A percentile compares a stretch with the other conserved stretches of the same genome.
Evolutionary conservation across 2,329 filamentous ascomycete species (phyloP).

Genomic region (Taxawa tesnikishii): DNA sequence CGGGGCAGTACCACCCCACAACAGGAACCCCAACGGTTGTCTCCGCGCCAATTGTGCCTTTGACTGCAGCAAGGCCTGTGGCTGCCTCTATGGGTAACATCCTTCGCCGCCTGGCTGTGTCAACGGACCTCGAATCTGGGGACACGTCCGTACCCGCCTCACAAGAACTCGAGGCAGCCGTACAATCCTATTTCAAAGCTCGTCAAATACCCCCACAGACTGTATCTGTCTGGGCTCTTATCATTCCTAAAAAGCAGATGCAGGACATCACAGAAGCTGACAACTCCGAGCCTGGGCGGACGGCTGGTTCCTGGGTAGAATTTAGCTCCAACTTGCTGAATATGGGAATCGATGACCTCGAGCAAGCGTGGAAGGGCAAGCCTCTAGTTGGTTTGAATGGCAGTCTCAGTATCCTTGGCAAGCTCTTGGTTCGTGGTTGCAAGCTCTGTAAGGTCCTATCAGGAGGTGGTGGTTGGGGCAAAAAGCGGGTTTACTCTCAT

Average conservation of each 20-base stretch:
- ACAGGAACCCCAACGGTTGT: no score
- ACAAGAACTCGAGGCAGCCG: slow-evolving; percentile 54
- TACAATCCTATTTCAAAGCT: slow-evolving; percentile 45
- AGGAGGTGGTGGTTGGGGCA: slow-evolving; percentile 75
- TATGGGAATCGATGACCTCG: no score
- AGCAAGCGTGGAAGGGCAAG: no score
- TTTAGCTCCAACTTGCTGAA: no score
- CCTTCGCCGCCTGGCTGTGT: slow-evolving; percentile 46
- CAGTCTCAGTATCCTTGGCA: no score
- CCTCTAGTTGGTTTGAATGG: no score
- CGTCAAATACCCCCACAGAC: slow-evolving; percentile 28
- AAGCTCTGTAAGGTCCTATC: slow-evolving; percentile 48
- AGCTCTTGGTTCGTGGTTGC: no score
- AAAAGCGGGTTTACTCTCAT: slow-evolving; percentile 67
- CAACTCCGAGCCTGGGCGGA: no score
- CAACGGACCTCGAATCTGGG: slow-evolving; percentile 14
- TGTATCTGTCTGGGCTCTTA: slow-evolving; percentile 61
- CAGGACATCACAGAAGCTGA: not conserved
- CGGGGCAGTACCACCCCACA: no score
- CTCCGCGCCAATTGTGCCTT: slow-evolving; percentile 46
- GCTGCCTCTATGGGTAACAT: slow-evolving; percentile 66
- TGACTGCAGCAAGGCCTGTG: slow-evolving; percentile 52
- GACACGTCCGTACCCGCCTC: slow-evolving; percentile 45
- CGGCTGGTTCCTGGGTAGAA: no score
- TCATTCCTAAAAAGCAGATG: slow-evolving; percentile 35